Conservation (phyloP, 2,329 filamentous ascomycete genomes). For the Monosporascus ibericus region DNA sequence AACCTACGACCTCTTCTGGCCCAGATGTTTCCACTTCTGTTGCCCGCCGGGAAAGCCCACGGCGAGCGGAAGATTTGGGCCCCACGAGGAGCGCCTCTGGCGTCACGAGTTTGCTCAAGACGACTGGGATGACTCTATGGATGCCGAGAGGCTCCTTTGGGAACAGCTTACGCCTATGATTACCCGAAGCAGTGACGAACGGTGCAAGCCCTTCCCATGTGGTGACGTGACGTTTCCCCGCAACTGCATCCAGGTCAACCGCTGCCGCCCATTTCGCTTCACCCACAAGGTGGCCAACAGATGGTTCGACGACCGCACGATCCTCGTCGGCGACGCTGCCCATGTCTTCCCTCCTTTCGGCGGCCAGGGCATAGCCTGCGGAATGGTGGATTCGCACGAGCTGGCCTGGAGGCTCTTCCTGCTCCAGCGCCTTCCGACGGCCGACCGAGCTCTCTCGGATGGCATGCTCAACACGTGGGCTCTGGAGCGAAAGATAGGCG, state of each 20-base stretch:
- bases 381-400: slow-evolving; percentile 28
- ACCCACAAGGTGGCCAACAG: slow-evolving; percentile 38
- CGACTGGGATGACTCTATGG: slow-evolving; percentile 22
- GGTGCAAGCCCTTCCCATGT: slow-evolving; percentile 6
- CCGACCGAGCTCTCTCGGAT: slow-evolving; percentile 3
- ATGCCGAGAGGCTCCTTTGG: slow-evolving; percentile 26
- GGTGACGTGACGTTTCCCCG: slow-evolving; percentile 30
- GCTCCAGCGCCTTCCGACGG: slow-evolving; percentile 8
- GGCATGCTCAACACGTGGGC: slow-evolving; percentile 14
- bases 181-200: slow-evolving; percentile 24
- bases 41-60: slow-evolving; percentile 34
- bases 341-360: slow-evolving; percentile 46
- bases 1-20: slow-evolving; percentile 43
- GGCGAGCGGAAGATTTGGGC: slow-evolving; percentile 39
- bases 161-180: slow-evolving; percentile 22
- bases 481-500: slow-evolving; percentile 12
- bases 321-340: slow-evolving; percentile 43
- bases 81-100: slow-evolving; percentile 33
- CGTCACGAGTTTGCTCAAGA: slow-evolving; percentile 31
- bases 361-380: slow-evolving; percentile 30
- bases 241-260: slow-evolving; percentile 40
- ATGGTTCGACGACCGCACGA: slow-evolving; percentile 35
- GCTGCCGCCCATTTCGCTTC: slow-evolving; percentile 40
- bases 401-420: slow-evolving; percentile 27
- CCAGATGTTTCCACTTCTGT: slow-evolving; percentile 36